phyloP scores from a whole-genome alignment of 345 rosid genomes.

The Populus ilicifolia region DNA sequence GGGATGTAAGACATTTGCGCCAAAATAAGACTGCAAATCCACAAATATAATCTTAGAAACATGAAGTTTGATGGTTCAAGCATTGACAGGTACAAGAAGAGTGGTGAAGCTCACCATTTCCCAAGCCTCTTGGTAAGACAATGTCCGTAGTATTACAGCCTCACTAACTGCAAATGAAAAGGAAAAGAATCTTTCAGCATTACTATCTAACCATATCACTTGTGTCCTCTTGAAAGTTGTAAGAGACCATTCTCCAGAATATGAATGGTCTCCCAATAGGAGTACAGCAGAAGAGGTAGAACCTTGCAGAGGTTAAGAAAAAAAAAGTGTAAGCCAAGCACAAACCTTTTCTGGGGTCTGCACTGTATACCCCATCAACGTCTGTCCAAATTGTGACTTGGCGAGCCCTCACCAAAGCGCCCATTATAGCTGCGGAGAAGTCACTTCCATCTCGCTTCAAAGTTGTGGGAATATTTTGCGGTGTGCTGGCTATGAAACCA shows the following conservation, averaged over 20 bases:
- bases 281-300: neutral
- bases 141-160: constrained; percentile 77
- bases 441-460: constrained; percentile 99
- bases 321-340: neutral
- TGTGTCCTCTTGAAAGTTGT: constrained; percentile 1
- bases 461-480: constrained; percentile 90
- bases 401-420: constrained; percentile 73
- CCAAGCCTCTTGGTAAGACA: constrained; percentile 99
- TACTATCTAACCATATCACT: constrained; percentile 12
- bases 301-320: neutral
- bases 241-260: neutral
- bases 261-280: neutral
- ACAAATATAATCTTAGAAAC: constrained; percentile 25
- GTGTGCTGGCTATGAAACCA: constrained; percentile 98
- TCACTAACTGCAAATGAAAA: constrained; percentile 66
- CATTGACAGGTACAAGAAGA: constrained; percentile 19
- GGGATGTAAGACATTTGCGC: constrained; percentile 98
- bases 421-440: constrained; percentile 96
- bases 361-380: constrained; percentile 97
- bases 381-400: constrained; percentile 99
- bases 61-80: constrained; percentile 3
- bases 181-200: constrained; percentile 7
- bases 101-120: constrained; percentile 71
- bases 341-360: constrained; percentile 96
- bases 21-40: constrained; percentile 88